phyloP scores from a whole-genome alignment of 2,329 filamentous ascomycete genomes.

The Talaromyces marneffei region DNA sequence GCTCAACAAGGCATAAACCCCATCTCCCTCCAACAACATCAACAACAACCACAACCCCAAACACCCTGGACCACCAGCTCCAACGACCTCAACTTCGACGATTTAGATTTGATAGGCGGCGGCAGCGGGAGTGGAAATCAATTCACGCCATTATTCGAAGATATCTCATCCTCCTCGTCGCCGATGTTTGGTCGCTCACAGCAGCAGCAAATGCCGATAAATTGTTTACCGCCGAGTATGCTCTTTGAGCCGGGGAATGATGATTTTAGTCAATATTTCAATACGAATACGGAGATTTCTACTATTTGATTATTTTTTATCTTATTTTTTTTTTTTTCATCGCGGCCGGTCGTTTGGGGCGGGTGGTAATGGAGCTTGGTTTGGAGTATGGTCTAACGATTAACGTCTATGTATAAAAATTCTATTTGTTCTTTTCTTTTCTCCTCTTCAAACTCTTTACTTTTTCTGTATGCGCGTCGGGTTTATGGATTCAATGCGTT shows the following conservation, averaged over 20 bases:
- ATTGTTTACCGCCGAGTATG: constrained; percentile 27
- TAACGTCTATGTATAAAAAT: not conserved
- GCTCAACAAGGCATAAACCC: constrained; percentile 34
- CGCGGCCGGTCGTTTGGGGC: not conserved
- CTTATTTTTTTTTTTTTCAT: constrained; percentile 19
- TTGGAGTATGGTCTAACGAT: not conserved
- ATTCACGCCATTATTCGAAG: constrained; percentile 23
- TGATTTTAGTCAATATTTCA: constrained; percentile 37
- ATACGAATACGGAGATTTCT: constrained; percentile 35
- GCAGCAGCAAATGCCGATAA: constrained; percentile 26
- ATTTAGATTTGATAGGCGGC: constrained; percentile 9
- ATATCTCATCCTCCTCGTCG: constrained; percentile 21
- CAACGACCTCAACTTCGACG: constrained; percentile 7
- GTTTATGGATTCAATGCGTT: not conserved
- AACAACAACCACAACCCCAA: not conserved
- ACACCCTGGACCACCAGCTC: not conserved
- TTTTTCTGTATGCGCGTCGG: not conserved
- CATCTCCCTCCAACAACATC: constrained; percentile 26
- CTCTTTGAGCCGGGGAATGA: constrained; percentile 29
- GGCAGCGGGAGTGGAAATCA: not conserved
- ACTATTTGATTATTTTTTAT: constrained; percentile 24
- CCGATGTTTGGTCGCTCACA: constrained; percentile 30
- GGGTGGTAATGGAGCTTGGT: not conserved
- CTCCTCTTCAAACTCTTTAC: too few species aligned
- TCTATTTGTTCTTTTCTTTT: not conserved